Evolutionary conservation across 1,284 basidiomycete species (phyloP), one percentile per base, ranked within the genome.

Genomic region (Puccinia novopanici): DNA sequence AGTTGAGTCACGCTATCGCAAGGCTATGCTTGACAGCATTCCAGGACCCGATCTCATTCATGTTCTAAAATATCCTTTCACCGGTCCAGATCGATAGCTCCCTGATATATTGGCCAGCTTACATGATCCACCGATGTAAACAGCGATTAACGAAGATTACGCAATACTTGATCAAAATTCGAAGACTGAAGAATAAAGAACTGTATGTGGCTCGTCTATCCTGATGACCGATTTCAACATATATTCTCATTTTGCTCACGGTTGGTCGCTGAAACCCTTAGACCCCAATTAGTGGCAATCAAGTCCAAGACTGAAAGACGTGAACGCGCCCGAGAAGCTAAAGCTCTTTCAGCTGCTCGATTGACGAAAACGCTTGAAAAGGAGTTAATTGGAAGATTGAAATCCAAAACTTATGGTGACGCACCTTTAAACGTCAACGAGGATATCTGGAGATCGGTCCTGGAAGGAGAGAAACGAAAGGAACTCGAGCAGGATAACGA

Each of bases 141-240:
- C 97, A 99, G 87, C 90, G 97, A 73, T 89, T 98, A 54, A 99
- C 97, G 22, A 99, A 98, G 88, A 98, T 99, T 84, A 99, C 96
- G 0, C 97, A 99, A 86, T 99, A 98, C 85, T 90, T 99, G 82
- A 98, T 99, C 87, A 97, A 98, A 88, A 95, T 99, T 93, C 89
- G 97, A 81, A 90, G 93, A 59, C 87, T 98, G 84, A 92, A 92
- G 84, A 88, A 96, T 82, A 91, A 93, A 78, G 91, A 96, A 86
- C 92, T 95, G 94, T 95, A 82, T 84, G 93, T 89, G 37, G 68
- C 68, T 82, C 42, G 34, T 17, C 27, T 40, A 40, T 40, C 13
- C 13, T 17, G 19, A 4, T n/a, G 4, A 34, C 22, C 50, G 9
- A 24, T 12, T 68, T 22, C 10, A 30, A 37, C 71, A 48, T 27